Percentiles rank a stretch among this genome's conserved stretches.
Evolutionary conservation across 768 basidiomycete species (phyloP).

Genomic region (Boletus vermiculosoides): DNA sequence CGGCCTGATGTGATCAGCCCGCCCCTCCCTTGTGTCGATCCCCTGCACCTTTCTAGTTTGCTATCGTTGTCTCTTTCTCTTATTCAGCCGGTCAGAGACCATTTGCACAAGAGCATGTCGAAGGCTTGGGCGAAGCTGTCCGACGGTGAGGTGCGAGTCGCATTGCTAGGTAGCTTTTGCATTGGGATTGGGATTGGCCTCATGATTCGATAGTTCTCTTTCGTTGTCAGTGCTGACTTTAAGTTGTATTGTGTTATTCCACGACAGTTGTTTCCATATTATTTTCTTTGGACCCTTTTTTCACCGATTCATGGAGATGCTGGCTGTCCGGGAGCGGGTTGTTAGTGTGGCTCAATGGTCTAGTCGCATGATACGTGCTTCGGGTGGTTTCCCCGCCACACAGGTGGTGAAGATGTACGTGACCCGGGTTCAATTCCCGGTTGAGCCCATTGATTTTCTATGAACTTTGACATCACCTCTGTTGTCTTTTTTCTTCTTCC

Average conservation of each 20-base stretch:
- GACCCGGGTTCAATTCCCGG: constrained; percentile 39
- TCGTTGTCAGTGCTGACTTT: neutral
- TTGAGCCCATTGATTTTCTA: constrained; percentile 19
- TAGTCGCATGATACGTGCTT: constrained; percentile 39
- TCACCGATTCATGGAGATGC: neutral
- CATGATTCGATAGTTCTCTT: constrained; percentile 26
- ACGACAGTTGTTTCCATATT: neutral
- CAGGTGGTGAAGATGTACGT: constrained; percentile 35
- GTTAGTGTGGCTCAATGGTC: constrained; percentile 31
- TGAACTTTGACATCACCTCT: neutral
- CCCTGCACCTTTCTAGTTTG: constrained; percentile 64
- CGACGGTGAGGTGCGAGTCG: constrained; percentile 31
- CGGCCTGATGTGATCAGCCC: constrained; percentile 15
- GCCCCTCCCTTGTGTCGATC: constrained; percentile 48
- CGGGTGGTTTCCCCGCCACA: constrained; percentile 26
- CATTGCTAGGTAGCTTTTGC: constrained; percentile 43
- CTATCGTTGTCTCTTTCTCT: constrained; percentile 61
- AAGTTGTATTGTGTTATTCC: neutral
- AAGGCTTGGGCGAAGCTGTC: constrained; percentile 26
- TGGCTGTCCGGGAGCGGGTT: neutral
- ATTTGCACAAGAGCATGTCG: constrained; percentile 25
- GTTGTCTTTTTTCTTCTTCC: neutral
- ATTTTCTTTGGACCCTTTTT: neutral
- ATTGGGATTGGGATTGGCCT: constrained; percentile 46
- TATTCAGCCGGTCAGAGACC: constrained; percentile 43